Conservation (phyloP, 2,329 filamentous ascomycete species). For the Phyllosticta citrichinensis region DNA sequence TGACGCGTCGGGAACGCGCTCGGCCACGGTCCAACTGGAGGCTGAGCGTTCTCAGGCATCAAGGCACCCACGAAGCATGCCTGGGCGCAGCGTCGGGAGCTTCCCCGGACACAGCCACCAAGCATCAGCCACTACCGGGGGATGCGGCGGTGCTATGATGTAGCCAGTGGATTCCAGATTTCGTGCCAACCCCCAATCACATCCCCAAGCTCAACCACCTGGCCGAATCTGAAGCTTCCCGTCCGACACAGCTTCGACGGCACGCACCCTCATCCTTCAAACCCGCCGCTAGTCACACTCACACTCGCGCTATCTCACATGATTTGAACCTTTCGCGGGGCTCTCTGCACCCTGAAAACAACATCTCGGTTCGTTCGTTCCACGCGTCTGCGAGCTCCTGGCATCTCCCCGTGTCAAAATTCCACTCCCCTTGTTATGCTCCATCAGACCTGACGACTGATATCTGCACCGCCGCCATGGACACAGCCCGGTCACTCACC, state of each 20-base stretch:
- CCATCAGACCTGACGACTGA: background rate
- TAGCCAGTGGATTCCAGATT: background rate
- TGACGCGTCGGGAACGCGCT: slow-evolving; percentile 8
- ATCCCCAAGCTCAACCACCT: background rate
- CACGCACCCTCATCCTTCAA: background rate
- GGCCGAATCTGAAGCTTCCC: background rate
- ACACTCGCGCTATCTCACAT: background rate
- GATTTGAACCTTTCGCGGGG: background rate
- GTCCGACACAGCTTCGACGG: background rate
- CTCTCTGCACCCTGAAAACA: background rate
- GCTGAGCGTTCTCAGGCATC: background rate
- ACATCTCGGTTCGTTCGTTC: background rate
- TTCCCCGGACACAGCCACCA: background rate
- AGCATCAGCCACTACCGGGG: too few relatives aligned
- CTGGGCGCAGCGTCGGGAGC: background rate
- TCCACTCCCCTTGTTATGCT: background rate
- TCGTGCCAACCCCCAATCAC: background rate
- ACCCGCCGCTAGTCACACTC: background rate
- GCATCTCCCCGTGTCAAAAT: background rate
- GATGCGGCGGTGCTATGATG: background rate
- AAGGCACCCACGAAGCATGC: background rate
- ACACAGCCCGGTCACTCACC: background rate
- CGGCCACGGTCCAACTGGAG: background rate
- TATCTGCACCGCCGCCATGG: background rate
- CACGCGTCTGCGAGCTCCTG: background rate